Evolutionary conservation across 2,329 filamentous ascomycete species (phyloP), one percentile per base, ranked within the genome.

Genomic region (Alternaria sp.): DNA sequence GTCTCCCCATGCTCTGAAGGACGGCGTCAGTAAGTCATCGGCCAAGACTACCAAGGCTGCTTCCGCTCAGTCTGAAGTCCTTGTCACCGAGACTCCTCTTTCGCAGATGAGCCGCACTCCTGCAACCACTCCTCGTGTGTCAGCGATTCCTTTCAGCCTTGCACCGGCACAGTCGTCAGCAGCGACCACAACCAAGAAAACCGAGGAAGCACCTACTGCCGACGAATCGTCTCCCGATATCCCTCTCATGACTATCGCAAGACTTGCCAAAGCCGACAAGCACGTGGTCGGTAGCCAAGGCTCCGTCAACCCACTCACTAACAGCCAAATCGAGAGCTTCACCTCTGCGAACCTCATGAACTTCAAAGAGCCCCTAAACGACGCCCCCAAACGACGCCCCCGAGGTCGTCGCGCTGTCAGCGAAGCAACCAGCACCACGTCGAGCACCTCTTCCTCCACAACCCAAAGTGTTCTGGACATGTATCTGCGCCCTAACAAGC

Each of bases 401-500:
- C 64, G 66, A 23, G 47, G 51, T 45, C 49, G 61, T 12, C 61
- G 61, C 28, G 51, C 51, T 5, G 17, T 52, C n/a, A 56, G 57
- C 45, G 54, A 56, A 9, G 44, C 61, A 0, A 68, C 67, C 4
- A 62, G 63, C 13, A 57, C 45, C 3, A 50, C 61, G 12, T 70
- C 69, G 2, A 65, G 62, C 23, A 64, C 57, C 13, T 73, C 70
- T 1, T 65, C 59, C 3, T 59, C 64, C 13, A 71, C 71, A 1
- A 65, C 66, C 4, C 65, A 52, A n/a, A 74, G 68, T 64, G 70
- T 75, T 49, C 59, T 57, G 43, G 73, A 75, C 5, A 54, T 64
- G 15, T 71, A 75, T n/a, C 47, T 64, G 17, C 72, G 70, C 25
- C 44, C 69, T 3, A 61, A 59, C 1, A 77, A 71, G 23, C 71